Percentiles rank a stretch among this genome's conserved stretches.
Conservation (phyloP, 176 grass and related monocot genomes). For the Hyparrhenia diplandra region DNA sequence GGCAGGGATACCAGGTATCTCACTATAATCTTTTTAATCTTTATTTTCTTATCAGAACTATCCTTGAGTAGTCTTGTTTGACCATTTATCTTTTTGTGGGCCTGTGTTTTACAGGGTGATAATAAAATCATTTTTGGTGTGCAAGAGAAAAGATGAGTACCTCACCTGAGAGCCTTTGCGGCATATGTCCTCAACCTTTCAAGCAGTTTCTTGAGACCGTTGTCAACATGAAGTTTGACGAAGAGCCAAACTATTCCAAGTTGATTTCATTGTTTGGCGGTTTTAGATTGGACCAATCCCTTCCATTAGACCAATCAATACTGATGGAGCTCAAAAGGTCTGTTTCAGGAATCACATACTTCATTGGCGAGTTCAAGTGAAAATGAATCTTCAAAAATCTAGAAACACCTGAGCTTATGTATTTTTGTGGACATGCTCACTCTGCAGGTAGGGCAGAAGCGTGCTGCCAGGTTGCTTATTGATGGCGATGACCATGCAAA, state of each 20-base stretch:
- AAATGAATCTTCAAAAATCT: neutral
- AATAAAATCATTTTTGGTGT: slow-evolving; percentile 95
- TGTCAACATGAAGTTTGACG: slow-evolving; percentile 95
- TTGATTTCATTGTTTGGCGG: slow-evolving; percentile 83
- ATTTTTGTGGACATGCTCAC: neutral
- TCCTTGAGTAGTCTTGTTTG: neutral
- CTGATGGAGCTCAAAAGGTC: slow-evolving; percentile 82
- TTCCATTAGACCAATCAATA: slow-evolving; percentile 76
- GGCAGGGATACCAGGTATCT: slow-evolving; percentile 87
- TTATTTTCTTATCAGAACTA: neutral
- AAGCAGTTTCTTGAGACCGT: slow-evolving; percentile 69
- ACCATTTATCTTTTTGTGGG: neutral
- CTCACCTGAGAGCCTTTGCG: slow-evolving; percentile 66
- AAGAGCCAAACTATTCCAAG: slow-evolving; percentile 85
- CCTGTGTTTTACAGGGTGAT: slow-evolving; percentile 52
- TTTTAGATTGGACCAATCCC: slow-evolving; percentile 75
- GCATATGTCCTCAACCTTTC: slow-evolving; percentile 77
- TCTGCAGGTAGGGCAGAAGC: slow-evolving; percentile 83
- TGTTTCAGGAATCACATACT: slow-evolving; percentile 2
- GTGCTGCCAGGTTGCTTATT: slow-evolving; percentile 57
- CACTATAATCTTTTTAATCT: slow-evolving; percentile 1
- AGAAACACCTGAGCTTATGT: neutral
- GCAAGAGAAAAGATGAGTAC: slow-evolving; percentile 95
- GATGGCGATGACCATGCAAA: slow-evolving; percentile 59
- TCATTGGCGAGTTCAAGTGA: neutral